Evolutionary conservation across 2,329 filamentous ascomycete genomes (phyloP).

Genomic region (Paracamarosporium sp.): DNA sequence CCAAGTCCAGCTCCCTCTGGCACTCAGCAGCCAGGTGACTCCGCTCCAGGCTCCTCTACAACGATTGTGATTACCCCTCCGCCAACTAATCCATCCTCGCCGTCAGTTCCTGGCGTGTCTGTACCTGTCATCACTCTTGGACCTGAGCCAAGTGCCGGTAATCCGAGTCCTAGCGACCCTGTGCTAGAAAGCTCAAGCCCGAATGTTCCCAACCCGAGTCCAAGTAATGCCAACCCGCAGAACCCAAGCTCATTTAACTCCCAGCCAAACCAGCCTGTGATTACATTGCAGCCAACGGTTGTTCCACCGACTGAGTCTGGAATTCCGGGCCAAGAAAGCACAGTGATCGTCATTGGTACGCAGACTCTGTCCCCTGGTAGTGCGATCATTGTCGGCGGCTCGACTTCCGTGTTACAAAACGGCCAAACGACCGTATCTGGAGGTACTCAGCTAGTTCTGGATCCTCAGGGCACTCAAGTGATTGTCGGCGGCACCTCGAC

Average conservation of each 20-base stretch:
- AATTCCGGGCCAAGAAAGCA: not conserved
- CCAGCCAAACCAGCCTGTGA: no score
- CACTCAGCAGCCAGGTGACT: not conserved
- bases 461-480: slow-evolving; percentile 10
- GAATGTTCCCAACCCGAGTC: no score
- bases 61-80: slow-evolving; percentile 5
- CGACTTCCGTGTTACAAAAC: not conserved
- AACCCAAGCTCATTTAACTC: no score
- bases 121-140: not conserved
- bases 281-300: slow-evolving; percentile 8
- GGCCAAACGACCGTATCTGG: slow-evolving; percentile 4
- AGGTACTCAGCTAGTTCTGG: slow-evolving; percentile 21
- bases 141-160: not conserved
- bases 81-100: not conserved
- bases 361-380: slow-evolving; percentile 37
- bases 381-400: slow-evolving; percentile 37
- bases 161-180: not conserved
- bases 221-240: not conserved
- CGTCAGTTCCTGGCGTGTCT: not conserved
- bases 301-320: not conserved
- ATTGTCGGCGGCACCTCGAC: no score
- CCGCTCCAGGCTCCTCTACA: not conserved
- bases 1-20: not conserved
- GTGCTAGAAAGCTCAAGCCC: no score
- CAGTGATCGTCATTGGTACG: slow-evolving; percentile 30